These are phyloP conservation scores for Botrytis galanthina DNA, from an alignment of 2,329 filamentous ascomycete species.

Conservation along the genomic window DNA sequence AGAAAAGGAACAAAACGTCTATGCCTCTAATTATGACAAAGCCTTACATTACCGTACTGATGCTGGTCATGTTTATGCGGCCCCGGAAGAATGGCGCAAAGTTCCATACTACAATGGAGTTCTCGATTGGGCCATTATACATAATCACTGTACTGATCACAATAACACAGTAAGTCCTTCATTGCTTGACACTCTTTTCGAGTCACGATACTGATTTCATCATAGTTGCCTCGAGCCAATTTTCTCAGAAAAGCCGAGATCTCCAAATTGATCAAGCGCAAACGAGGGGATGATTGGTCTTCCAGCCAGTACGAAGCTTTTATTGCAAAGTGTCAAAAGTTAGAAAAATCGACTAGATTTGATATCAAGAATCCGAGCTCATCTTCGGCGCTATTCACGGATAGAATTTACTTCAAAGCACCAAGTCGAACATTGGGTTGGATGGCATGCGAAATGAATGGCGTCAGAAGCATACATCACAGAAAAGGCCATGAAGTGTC, in stretches of 20 bases:
- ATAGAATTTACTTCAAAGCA: neutral
- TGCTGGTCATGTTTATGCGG: neutral
- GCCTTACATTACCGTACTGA: too few species aligned
- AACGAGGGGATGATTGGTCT: too few species aligned
- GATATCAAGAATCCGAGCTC: neutral
- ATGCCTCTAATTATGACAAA: too few species aligned
- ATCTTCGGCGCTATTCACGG: neutral
- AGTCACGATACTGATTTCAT: neutral
- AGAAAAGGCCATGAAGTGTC: neutral
- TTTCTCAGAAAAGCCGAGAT: too few species aligned
- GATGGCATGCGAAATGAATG: neutral
- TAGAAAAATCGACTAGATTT: accelerated
- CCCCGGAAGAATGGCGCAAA: neutral
- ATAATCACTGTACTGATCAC: neutral
- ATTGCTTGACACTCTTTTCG: neutral
- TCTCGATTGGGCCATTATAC: neutral
- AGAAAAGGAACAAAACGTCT: too few species aligned
- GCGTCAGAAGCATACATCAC: neutral
- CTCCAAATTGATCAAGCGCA: too few species aligned
- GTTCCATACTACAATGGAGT: neutral
- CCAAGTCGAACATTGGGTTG: neutral
- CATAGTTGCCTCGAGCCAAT: neutral
- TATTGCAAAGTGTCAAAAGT: neutral
- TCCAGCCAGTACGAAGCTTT: too few species aligned
- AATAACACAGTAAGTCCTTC: neutral